Conservation (phyloP, 2,329 filamentous ascomycete genomes). For the Seiridium cupressi region DNA sequence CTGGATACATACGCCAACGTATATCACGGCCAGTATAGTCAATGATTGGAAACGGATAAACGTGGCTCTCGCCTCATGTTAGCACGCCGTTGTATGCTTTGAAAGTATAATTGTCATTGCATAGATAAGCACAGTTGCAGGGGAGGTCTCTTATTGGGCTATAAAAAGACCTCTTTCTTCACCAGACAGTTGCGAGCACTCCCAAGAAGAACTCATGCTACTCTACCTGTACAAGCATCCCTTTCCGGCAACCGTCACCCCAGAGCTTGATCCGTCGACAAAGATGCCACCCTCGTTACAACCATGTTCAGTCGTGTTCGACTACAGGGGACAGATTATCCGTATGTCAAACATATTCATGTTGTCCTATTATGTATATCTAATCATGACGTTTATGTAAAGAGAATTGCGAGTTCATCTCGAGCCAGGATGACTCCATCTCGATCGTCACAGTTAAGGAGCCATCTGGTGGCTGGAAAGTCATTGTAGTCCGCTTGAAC, state of each 20-base stretch:
- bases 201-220: not conserved
- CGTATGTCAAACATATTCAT: not conserved
- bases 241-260: not conserved
- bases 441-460: conserved; percentile 22
- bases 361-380: not conserved
- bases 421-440: conserved; percentile 21
- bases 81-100: no score
- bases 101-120: no score
- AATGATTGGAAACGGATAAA: no score
- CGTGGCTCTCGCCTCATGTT: no score
- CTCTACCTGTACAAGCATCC: not conserved
- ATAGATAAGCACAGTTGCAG: no score
- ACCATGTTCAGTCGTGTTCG: conserved; percentile 12
- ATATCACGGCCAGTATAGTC: no score
- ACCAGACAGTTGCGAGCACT: no score
- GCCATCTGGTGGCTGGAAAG: conserved; percentile 17
- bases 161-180: no score
- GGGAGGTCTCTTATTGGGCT: no score
- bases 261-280: not conserved
- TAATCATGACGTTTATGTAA: not conserved
- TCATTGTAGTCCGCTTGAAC: conserved; percentile 21
- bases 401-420: conserved; percentile 29
- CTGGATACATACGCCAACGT: no score
- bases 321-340: conserved; percentile 21
- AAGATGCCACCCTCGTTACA: not conserved